Percentiles rank a stretch among this genome's conserved stretches.
These are phyloP conservation scores for Obba rivulosa DNA, from an alignment of 768 basidiomycete species.

Conservation along the genomic window DNA sequence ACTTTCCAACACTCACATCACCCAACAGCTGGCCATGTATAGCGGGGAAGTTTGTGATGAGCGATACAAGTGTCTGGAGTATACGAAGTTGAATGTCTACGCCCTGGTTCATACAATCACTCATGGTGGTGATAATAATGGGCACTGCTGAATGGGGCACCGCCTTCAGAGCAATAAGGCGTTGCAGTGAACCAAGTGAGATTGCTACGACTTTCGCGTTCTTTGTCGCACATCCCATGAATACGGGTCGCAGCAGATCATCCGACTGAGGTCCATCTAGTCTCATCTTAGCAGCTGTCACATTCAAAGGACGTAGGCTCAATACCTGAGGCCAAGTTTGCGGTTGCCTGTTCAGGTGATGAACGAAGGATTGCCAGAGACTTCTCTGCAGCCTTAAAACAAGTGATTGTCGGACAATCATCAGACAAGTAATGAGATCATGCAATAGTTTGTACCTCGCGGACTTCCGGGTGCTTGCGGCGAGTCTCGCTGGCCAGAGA, in stretches of 20 bases:
- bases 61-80: slow-evolving; percentile 84
- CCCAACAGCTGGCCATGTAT: slow-evolving; percentile 78
- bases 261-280: slow-evolving; percentile 75
- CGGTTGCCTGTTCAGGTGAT: slow-evolving; percentile 76
- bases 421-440: neutral
- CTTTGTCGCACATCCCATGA: slow-evolving; percentile 91
- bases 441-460: slow-evolving; percentile 35
- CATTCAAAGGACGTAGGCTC: slow-evolving; percentile 4
- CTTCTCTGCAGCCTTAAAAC: slow-evolving; percentile 76
- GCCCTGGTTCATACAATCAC: slow-evolving; percentile 84
- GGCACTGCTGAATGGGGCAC: slow-evolving; percentile 78
- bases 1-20: slow-evolving; percentile 47
- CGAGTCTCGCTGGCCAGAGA: slow-evolving; percentile 85
- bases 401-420: neutral
- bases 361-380: slow-evolving; percentile 73
- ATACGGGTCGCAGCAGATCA: slow-evolving; percentile 79
- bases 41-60: slow-evolving; percentile 82
- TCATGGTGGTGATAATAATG: slow-evolving; percentile 77
- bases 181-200: slow-evolving; percentile 84
- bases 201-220: slow-evolving; percentile 94
- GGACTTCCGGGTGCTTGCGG: slow-evolving; percentile 75
- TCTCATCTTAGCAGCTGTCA: neutral
- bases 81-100: slow-evolving; percentile 96
- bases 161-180: slow-evolving; percentile 82
- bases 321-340: slow-evolving; percentile 68